A percentile compares a stretch with the other conserved stretches of the same genome.
These are phyloP conservation scores for Kazachstania kunashirensis DNA, from an alignment of 805 yeast genomes.

Conservation along the genomic window DNA sequence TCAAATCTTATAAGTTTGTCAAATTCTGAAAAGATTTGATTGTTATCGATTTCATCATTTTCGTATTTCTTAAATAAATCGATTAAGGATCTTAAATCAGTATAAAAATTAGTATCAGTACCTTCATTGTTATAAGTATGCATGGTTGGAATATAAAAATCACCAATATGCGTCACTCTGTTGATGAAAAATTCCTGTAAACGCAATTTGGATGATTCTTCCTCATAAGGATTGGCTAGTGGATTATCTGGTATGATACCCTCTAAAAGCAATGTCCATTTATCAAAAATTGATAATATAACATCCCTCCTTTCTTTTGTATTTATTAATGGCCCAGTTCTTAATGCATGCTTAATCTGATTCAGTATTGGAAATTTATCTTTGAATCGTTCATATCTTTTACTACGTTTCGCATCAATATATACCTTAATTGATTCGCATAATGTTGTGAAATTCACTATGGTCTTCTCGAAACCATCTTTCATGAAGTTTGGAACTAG, in stretches of 20 bases:
- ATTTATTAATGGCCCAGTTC: neutral
- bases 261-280: conserved; percentile 21
- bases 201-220: conserved; percentile 22
- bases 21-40: conserved; percentile 16
- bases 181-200: conserved; percentile 27
- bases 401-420: conserved; percentile 19
- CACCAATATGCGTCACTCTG: conserved; percentile 25
- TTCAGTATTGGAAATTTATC: conserved; percentile 14
- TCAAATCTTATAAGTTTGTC: conserved; percentile 17
- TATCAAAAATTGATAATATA: conserved; percentile 14
- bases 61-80: conserved; percentile 15
- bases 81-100: conserved; percentile 14
- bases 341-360: conserved; percentile 14
- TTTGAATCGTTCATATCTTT: conserved; percentile 18
- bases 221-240: conserved; percentile 20
- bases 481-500: conserved; percentile 21
- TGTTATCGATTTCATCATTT: conserved; percentile 18
- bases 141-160: conserved; percentile 26
- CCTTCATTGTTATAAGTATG: conserved; percentile 3
- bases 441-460: conserved; percentile 17
- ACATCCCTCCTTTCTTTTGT: conserved; percentile 7
- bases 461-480: conserved; percentile 18
- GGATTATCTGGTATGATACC: conserved; percentile 23
- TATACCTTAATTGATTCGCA: conserved; percentile 19
- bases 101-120: conserved; percentile 2